Evolutionary conservation across 75 land plant genomes (phyloP).

Genomic region (Picea glauca): DNA sequence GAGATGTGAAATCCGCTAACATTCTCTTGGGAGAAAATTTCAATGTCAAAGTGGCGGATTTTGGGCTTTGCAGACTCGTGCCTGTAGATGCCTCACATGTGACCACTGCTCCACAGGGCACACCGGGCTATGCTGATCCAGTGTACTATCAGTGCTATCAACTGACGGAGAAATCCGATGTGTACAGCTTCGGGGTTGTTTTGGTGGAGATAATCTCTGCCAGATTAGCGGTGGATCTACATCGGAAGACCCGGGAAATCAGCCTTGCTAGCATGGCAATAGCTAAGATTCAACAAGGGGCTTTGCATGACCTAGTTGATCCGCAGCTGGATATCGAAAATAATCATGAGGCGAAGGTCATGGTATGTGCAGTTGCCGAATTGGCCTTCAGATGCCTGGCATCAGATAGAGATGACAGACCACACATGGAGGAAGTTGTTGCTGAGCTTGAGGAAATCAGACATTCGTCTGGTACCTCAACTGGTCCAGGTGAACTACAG

Average conservation of each 20-base stretch:
- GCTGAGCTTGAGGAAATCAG: conserved; percentile 20
- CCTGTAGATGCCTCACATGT: conserved; percentile 21
- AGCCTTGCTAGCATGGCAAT: conserved; percentile 23
- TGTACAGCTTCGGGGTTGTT: conserved; percentile 45
- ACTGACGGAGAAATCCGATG: conserved; percentile 36
- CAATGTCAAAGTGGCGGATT: conserved; percentile 31
- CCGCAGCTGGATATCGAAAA: conserved; percentile 10
- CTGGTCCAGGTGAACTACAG: not conserved
- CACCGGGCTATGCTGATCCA: conserved; percentile 36
- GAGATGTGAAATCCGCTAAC: conserved; percentile 34
- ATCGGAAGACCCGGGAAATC: conserved; percentile 16
- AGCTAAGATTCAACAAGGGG: conserved; percentile 18
- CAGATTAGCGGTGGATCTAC: conserved; percentile 21
- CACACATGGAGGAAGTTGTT: conserved; percentile 54
- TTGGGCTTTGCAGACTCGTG: conserved; percentile 34
- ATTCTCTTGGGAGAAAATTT: conserved; percentile 24
- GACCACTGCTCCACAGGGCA: conserved; percentile 32
- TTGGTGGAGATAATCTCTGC: conserved; percentile 31
- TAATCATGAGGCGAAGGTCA: not conserved
- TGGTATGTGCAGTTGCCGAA: conserved; percentile 22
- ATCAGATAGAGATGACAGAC: conserved; percentile 36
- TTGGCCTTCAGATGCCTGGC: conserved; percentile 28
- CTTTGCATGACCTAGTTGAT: not conserved
- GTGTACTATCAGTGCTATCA: conserved; percentile 31
- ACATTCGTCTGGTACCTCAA: not conserved